phyloP scores from a whole-genome alignment of 2,329 filamentous ascomycete species.

The Colletotrichum caudatum region DNA sequence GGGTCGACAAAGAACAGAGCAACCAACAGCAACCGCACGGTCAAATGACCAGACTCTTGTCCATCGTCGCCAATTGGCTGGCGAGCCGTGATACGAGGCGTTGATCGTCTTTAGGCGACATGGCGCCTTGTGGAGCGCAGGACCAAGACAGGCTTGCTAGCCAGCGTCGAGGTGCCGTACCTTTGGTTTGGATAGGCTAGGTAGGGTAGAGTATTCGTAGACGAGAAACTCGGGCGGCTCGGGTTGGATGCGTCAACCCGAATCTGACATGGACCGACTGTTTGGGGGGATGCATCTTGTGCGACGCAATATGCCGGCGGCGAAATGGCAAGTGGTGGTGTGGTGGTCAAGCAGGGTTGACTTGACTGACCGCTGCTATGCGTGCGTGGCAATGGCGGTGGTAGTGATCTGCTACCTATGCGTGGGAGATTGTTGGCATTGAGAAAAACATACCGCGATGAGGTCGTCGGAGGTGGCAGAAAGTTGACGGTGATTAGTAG shows the following conservation, averaged over 20 bases:
- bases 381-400: neutral
- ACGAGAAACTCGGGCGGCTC: neutral
- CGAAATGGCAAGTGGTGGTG: constrained; percentile 1
- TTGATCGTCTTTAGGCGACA: neutral
- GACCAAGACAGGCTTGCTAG: neutral
- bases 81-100: neutral
- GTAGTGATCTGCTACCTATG: neutral
- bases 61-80: neutral
- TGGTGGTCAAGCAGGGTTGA: neutral
- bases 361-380: neutral
- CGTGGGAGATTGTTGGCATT: neutral
- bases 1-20: constrained; percentile 9
- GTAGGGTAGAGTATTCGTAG: neutral
- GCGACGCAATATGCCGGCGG: constrained; percentile 23
- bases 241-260: neutral
- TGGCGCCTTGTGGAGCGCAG: neutral
- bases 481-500: neutral
- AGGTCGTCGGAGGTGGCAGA: neutral
- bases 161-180: neutral
- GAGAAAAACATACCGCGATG: neutral
- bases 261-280: constrained; percentile 9
- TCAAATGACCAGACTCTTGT: neutral
- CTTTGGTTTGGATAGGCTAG: too few relatives aligned
- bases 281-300: constrained; percentile 30
- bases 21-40: neutral